These are phyloP conservation scores for Urtica urens DNA, from an alignment of 306 rosid species.

Conservation along the genomic window DNA sequence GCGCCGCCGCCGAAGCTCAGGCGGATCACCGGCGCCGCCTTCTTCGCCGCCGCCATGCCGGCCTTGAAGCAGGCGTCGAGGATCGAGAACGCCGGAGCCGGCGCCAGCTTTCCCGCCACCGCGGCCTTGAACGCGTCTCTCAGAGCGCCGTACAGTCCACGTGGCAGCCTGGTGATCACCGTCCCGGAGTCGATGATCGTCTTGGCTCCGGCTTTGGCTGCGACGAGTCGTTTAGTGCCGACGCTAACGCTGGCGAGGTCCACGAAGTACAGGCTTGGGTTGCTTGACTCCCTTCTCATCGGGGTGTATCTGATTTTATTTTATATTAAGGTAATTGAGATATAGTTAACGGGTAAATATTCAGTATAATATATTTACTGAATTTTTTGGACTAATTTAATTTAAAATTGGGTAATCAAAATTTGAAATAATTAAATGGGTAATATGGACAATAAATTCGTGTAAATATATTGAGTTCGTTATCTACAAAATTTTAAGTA, in stretches of 20 bases:
- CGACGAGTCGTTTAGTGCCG: slow-evolving; percentile 30
- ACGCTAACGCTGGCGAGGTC: slow-evolving; percentile 28
- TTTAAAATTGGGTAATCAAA: too few relatives aligned
- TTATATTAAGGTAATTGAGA: too few relatives aligned
- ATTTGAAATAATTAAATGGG: too few relatives aligned
- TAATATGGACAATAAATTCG: too few relatives aligned
- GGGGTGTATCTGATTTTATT: slow-evolving; percentile 55
- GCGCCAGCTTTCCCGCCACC: slow-evolving; percentile 31
- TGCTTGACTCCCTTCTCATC: slow-evolving; percentile 21
- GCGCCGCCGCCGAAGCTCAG: slow-evolving; percentile 37
- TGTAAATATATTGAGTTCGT: too few relatives aligned
- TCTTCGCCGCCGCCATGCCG: slow-evolving; percentile 10
- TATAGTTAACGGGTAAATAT: too few relatives aligned
- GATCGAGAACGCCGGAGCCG: slow-evolving; percentile 25
- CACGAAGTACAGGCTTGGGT: slow-evolving; percentile 32
- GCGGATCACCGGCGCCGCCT: slow-evolving; percentile 24
- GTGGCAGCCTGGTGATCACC: slow-evolving; percentile 52
- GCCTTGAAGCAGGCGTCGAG: slow-evolving; percentile 46
- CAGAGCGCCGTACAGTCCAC: slow-evolving; percentile 27
- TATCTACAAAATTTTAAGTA: too few relatives aligned
- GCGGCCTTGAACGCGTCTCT: slow-evolving; percentile 22
- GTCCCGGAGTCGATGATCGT: slow-evolving; percentile 64
- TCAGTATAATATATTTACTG: too few relatives aligned
- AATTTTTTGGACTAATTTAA: too few relatives aligned
- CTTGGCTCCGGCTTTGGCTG: slow-evolving; percentile 32